phyloP scores from a whole-genome alignment of 345 rosid genomes.

The Gossypium rotundifolium region DNA sequence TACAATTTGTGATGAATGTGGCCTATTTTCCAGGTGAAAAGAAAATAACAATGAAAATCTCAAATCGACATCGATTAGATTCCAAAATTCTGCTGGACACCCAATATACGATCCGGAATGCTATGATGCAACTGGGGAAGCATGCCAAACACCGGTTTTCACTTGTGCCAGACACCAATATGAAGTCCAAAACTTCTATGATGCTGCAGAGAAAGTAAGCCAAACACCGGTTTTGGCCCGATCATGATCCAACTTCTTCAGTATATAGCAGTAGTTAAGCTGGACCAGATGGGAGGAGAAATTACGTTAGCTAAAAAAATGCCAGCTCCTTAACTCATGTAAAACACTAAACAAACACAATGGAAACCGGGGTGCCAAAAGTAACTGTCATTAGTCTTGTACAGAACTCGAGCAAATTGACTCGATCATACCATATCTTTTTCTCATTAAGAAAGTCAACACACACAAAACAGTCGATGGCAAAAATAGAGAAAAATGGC shows the following conservation, averaged over 20 bases:
- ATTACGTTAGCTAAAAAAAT: background rate
- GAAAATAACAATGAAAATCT: background rate
- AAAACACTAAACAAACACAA: background rate
- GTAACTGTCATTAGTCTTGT: too few relatives aligned
- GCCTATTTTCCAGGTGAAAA: background rate
- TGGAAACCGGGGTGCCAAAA: background rate
- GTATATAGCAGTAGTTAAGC: constrained; percentile 65
- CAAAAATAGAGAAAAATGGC: background rate
- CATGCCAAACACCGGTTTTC: background rate
- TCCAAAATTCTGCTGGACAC: background rate
- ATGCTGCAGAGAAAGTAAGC: constrained; percentile 11
- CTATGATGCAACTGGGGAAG: background rate
- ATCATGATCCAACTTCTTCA: constrained; percentile 56
- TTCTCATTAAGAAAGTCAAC: background rate
- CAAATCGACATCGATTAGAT: background rate
- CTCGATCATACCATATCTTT: background rate
- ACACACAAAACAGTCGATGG: background rate
- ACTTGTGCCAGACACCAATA: background rate
- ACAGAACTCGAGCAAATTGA: background rate
- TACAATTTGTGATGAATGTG: background rate
- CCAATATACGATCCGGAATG: background rate
- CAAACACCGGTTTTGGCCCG: constrained; percentile 48
- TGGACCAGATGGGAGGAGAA: constrained; percentile 14
- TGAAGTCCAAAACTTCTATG: constrained; percentile 7
- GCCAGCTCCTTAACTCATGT: background rate